Evolutionary conservation across 257 asterid genomes (phyloP).

Genomic region (Rhazya stricta): DNA sequence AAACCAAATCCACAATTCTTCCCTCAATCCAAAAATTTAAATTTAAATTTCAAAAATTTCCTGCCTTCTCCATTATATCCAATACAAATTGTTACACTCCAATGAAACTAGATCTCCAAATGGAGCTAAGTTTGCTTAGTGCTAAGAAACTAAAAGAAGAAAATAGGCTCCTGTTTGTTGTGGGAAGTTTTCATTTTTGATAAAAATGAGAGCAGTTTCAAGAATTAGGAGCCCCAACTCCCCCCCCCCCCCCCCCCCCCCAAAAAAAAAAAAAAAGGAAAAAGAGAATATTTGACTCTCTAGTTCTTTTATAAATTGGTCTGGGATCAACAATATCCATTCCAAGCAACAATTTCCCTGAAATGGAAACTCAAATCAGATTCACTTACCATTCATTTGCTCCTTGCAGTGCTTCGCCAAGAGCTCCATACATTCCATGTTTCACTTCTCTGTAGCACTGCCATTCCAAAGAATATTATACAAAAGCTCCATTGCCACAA

Average conservation of each 20-base stretch:
- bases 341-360: neutral
- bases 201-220: neutral
- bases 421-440: conserved; percentile 70
- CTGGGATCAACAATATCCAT: neutral
- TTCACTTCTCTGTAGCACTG: conserved; percentile 79
- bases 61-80: no score
- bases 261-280: no score
- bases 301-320: neutral
- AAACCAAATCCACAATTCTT: no score
- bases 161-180: neutral
- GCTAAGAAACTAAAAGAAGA: neutral
- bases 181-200: neutral
- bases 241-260: neutral
- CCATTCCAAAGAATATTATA: conserved; percentile 12
- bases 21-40: no score
- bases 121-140: neutral
- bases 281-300: neutral
- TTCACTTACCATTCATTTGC: conserved; percentile 59
- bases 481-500: neutral
- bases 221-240: neutral
- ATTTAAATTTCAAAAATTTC: no score
- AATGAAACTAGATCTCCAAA: no score
- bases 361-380: neutral
- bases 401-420: conserved; percentile 70
- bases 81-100: no score